Base-by-base conservation (phyloP, 2,329 filamentous ascomycete species). In the Penicillium sp. region DNA sequence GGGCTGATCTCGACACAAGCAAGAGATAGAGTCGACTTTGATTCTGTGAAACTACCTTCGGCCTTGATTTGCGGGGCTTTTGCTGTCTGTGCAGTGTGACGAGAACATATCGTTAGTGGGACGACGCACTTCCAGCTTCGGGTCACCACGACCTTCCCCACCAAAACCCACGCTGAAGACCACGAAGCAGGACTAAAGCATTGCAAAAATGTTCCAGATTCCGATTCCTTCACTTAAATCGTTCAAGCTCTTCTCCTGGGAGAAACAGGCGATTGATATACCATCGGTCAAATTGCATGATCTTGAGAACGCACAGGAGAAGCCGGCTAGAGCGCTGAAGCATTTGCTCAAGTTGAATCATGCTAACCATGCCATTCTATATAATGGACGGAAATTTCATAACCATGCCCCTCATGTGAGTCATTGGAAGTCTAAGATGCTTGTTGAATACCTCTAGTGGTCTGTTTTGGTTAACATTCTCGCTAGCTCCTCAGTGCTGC, bases 301-400 rank as follows among this genome's bases (percentile, higher is more conserved):
- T 71, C 83, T 96, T 65, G 93, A 97, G 76, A 88, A 87, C 5
- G 82, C 86, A 44, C 82, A 87, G 8, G 91, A 95, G 69, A 93
- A 91, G 72, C 82, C 89, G 52, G 86, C 89, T 16, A 82, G 93
- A 57, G 90, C 90, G 18, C 81, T 99, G 58, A 97, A 96, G 77
- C 92, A 97, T 75, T 80, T 99, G 13, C 74, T 99, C 56, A 91
- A 90, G 73, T 88, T 92, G 48, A 97, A 97, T 71, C 94, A 99
- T 76, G 87, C 88, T 62, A 96, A 94, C 70, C 85, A 96, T 74
- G 86, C 91, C 28, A 87, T 97, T 62, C 76, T 96, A 51, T 94
- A 90, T 72, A 86, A 92, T 70, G 72, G 89, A 49, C 78, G 89
- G 4, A 79, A 83, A 58, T 94, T 87, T 66, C 86, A 94, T 76